A percentile compares a stretch with the other conserved stretches of the same genome.
These are phyloP conservation scores for Trichoderma endophyticum DNA, from an alignment of 2,329 filamentous ascomycete genomes.

Conservation along the genomic window DNA sequence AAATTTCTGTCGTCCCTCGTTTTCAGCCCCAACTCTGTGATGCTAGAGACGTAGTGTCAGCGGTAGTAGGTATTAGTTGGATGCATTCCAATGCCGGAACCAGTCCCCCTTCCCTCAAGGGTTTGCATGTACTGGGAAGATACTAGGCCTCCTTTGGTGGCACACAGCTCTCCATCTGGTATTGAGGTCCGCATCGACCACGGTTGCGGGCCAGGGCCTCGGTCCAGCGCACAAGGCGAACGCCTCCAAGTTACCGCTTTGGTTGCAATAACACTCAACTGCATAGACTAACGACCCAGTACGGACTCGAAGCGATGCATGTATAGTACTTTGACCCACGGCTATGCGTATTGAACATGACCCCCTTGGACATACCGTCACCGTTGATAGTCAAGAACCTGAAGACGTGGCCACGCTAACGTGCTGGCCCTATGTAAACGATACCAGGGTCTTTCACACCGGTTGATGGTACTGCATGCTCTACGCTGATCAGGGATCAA, in stretches of 20 bases:
- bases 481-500: background rate
- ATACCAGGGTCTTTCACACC: background rate
- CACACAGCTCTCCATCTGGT: slow-evolving; percentile 2
- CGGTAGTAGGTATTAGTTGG: background rate
- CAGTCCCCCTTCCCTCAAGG: background rate
- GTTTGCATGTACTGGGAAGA: background rate
- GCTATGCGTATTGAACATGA: background rate
- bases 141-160: background rate
- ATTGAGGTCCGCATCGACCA: slow-evolving; percentile 5
- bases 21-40: background rate
- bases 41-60: background rate
- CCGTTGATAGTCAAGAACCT: background rate
- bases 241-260: background rate
- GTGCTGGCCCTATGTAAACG: background rate
- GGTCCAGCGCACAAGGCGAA: background rate
- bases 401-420: slow-evolving; percentile 10
- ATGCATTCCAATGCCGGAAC: background rate
- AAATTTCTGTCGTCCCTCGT: background rate
- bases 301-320: background rate
- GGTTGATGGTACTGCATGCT: background rate
- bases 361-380: background rate
- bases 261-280: background rate
- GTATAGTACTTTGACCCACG: background rate
- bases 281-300: background rate
- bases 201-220: background rate